phyloP scores from a whole-genome alignment of 2,329 filamentous ascomycete species.

The Venturia oleaginea region DNA sequence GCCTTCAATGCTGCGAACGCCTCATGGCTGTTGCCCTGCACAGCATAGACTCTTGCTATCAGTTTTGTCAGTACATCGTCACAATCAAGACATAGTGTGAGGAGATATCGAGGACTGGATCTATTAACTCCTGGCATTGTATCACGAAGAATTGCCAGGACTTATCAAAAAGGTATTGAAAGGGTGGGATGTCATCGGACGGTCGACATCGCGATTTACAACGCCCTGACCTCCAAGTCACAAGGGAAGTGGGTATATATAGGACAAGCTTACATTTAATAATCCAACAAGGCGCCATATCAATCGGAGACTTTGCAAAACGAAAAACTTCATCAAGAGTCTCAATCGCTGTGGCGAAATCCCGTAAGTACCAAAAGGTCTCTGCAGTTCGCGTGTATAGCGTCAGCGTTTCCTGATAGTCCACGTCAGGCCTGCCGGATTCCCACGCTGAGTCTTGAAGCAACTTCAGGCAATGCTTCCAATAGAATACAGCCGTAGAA shows the following conservation, averaged over 20 bases:
- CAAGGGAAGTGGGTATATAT: constrained; percentile 55
- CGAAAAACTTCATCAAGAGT: constrained; percentile 40
- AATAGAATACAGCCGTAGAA: constrained; percentile 74
- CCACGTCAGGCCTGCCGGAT: constrained; percentile 54
- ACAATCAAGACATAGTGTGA: not conserved
- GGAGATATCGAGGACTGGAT: not conserved
- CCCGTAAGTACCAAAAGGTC: constrained; percentile 70
- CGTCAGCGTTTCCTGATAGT: constrained; percentile 77
- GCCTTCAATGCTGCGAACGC: constrained; percentile 63
- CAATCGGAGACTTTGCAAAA: constrained; percentile 46
- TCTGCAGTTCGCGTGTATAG: constrained; percentile 73
- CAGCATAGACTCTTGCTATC: constrained; percentile 61
- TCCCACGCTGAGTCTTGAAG: constrained; percentile 74
- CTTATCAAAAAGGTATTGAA: not conserved
- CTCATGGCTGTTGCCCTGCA: constrained; percentile 59
- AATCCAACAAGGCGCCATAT: constrained; percentile 78
- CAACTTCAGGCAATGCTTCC: constrained; percentile 65
- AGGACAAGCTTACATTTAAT: constrained; percentile 46
- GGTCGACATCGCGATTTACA: not conserved
- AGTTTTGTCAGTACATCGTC: not conserved
- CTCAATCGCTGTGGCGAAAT: constrained; percentile 56
- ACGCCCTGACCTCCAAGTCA: constrained; percentile 31
- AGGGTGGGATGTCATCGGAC: not conserved
- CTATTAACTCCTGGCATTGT: not conserved
- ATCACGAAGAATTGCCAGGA: not conserved